A percentile compares a stretch with the other conserved stretches of the same genome.
Conservation (phyloP, 2,329 filamentous ascomycete genomes). For the Chaetomium olivaceum region DNA sequence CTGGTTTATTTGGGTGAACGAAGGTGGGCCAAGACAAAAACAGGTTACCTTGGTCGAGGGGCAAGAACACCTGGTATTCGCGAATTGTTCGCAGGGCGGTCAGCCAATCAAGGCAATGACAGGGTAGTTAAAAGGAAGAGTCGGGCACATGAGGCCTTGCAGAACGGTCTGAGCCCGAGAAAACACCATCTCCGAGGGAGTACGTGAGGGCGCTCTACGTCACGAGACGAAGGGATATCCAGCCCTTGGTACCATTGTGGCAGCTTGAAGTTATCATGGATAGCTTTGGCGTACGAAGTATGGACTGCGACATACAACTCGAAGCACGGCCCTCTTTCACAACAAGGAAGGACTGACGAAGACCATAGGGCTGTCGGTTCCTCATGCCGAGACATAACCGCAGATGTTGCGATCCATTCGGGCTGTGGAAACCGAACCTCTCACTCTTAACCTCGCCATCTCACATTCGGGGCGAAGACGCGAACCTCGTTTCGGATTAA, state of each 20-base stretch:
- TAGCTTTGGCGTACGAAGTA: too few relatives aligned
- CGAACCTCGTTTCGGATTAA: background rate
- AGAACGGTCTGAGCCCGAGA: background rate
- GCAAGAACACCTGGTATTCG: background rate
- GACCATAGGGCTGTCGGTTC: background rate
- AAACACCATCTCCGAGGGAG: constrained; percentile 14
- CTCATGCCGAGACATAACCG: background rate
- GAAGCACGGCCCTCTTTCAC: background rate
- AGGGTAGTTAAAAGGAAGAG: background rate
- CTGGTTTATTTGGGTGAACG: too few relatives aligned
- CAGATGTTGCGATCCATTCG: background rate
- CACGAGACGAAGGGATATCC: background rate
- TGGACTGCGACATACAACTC: too few relatives aligned
- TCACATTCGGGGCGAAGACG: background rate
- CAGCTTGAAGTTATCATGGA: background rate
- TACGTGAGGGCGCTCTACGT: background rate
- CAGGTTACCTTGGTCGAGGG: background rate
- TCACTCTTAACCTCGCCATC: background rate
- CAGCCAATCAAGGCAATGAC: constrained; percentile 3
- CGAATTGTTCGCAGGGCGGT: background rate
- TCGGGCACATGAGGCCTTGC: constrained; percentile 17
- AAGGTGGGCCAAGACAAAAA: background rate
- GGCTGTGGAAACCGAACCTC: too few relatives aligned
- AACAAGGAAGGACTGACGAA: background rate
- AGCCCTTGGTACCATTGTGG: background rate